Base-by-base conservation (phyloP, 345 rosid genomes). In the Arabis alpina region DNA sequence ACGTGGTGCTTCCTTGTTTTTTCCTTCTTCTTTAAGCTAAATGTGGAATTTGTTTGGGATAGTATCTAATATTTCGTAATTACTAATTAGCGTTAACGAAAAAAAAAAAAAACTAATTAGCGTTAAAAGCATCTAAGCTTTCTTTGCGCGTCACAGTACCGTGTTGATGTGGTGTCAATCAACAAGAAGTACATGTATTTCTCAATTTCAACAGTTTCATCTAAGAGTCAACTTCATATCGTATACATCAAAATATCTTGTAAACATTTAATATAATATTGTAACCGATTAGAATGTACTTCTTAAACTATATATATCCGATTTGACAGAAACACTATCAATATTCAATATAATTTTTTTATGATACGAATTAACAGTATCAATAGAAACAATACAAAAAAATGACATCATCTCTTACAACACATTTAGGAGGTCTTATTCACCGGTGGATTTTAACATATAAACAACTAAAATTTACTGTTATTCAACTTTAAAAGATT, bases 1-100 rank as follows among this genome's bases (percentile, higher is more conserved):
- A 73, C 77, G 77, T 73, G 56, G 12, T 50, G n/a, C 28, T 30
- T 49, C 16, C 10, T 32, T 51, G 11, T 11, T 59, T 43, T 54
- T 61, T 34, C 12, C 65, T 64, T 55, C n/a, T 12, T 10, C 24
- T 39, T n/a, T 13, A 39, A 37, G 52, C 45, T 44, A 51, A 71
- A 10, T 30, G 55, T 34, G 27, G 23, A 40, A 58, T 69, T 14
- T 43, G 10, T 36, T 42, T 10, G 50, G 7, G 5, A 39, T 25
- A 37, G 11, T 30, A 44, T 55, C 25, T 55, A 23, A 55, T 2
- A 9, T 41, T 51, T 30, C 36, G 60, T 61, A 59, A 70, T 14
- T 47, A 57, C 45, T 45, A 16, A 34, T 23, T 13, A 41, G 15
- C 42, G 13, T 43, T 30, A 23, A n/a, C n/a, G n/a, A n/a, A n/a